Conservation (phyloP, 192 early-diverging fungal species). For the Coemansia furcata region DNA sequence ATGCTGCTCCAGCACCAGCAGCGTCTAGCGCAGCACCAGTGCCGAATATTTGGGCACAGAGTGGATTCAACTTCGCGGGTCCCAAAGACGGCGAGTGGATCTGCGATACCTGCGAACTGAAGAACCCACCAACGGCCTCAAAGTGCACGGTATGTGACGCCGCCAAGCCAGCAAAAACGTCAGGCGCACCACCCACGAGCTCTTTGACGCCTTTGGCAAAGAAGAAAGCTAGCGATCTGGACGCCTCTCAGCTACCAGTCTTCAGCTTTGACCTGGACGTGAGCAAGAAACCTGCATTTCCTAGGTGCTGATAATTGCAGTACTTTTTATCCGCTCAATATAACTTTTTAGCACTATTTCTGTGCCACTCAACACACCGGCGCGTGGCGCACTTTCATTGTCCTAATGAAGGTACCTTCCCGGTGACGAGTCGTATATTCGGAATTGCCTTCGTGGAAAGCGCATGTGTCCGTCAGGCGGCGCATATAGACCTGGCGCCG, state of each 20-base stretch:
- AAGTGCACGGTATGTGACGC: conserved; percentile 37
- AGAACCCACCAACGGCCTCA: conserved; percentile 2
- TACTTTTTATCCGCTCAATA: background rate
- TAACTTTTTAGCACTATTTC: conserved; percentile 1
- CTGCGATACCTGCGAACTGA: conserved; percentile 24
- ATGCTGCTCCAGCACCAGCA: conserved; percentile 1
- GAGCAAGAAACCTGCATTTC: conserved; percentile 12
- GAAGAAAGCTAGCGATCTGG: conserved; percentile 13
- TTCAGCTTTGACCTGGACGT: conserved; percentile 38
- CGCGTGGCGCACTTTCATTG: background rate
- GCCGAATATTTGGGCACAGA: conserved; percentile 10
- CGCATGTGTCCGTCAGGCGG: background rate
- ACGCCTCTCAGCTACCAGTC: conserved; percentile 18
- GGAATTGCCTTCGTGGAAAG: background rate
- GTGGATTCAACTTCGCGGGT: background rate
- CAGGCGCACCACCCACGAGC: background rate
- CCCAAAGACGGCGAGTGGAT: conserved; percentile 18
- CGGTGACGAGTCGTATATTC: background rate
- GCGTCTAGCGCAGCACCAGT: background rate
- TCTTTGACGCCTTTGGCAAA: background rate
- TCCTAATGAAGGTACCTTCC: background rate
- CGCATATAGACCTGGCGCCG: background rate
- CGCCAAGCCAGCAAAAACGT: conserved; percentile 2
- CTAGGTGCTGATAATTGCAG: background rate
- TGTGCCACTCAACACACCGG: background rate